These are phyloP conservation scores for Wickerhamiella kazuoi DNA, from an alignment of 805 yeast species.

Conservation along the genomic window DNA sequence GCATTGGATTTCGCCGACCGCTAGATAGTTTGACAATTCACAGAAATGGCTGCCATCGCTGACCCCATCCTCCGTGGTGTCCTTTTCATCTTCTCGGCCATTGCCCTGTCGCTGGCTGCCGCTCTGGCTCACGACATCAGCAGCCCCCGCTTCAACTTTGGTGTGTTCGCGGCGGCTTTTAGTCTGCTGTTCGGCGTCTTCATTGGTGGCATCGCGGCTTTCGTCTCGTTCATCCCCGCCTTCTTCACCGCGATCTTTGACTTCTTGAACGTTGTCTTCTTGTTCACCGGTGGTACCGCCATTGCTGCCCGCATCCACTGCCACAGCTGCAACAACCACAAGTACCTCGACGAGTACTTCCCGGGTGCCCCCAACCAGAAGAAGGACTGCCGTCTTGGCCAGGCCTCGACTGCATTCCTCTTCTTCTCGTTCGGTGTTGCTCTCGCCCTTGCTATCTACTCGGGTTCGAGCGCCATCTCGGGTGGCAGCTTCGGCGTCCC, in stretches of 20 bases:
- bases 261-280: conserved; percentile 76
- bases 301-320: conserved; percentile 76
- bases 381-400: conserved; percentile 68
- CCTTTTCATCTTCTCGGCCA: conserved; percentile 59
- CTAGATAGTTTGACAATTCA: not conserved
- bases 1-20: not conserved
- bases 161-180: conserved; percentile 72
- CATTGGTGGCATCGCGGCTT: conserved; percentile 41
- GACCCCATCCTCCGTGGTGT: conserved; percentile 59
- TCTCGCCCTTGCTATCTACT: conserved; percentile 41
- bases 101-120: conserved; percentile 75
- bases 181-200: conserved; percentile 65
- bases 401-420: conserved; percentile 66
- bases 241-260: conserved; percentile 55
- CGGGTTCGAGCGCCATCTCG: conserved; percentile 33
- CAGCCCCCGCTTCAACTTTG: conserved; percentile 72
- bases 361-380: conserved; percentile 5
- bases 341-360: conserved; percentile 45
- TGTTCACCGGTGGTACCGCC: conserved; percentile 88
- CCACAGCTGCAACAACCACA: conserved; percentile 65
- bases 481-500: conserved; percentile 41
- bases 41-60: conserved; percentile 40
- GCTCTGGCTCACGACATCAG: conserved; percentile 44
- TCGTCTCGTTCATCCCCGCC: conserved; percentile 79
- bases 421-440: conserved; percentile 70